Evolutionary conservation across 2,329 filamentous ascomycete genomes (phyloP).

Genomic region (Diaporthe eres): DNA sequence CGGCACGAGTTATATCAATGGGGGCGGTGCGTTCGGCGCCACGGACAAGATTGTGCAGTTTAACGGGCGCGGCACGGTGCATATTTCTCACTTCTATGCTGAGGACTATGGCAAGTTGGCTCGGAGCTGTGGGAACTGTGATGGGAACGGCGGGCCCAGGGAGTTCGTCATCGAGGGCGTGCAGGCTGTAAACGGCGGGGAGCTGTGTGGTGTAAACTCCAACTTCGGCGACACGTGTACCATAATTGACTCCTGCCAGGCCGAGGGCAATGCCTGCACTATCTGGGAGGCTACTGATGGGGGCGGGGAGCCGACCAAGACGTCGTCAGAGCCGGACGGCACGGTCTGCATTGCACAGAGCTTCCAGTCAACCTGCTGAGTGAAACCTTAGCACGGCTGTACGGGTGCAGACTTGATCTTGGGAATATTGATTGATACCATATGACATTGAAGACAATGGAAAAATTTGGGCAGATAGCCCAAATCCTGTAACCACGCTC

Average conservation of each 20-base stretch:
- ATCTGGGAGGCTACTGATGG: conserved; percentile 12
- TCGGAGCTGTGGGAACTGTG: conserved; percentile 64
- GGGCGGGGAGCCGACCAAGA: conserved; percentile 9
- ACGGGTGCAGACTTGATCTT: background rate
- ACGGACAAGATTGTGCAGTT: conserved; percentile 56
- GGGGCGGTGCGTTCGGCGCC: conserved; percentile 54
- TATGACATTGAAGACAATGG: background rate
- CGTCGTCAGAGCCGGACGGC: conserved; percentile 5
- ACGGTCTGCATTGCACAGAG: conserved; percentile 3
- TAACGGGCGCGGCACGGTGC: conserved; percentile 53
- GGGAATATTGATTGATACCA: background rate
- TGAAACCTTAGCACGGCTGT: background rate
- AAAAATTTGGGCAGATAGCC: background rate
- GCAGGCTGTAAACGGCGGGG: conserved; percentile 55
- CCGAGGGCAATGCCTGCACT: conserved; percentile 6
- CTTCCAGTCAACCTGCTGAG: conserved; percentile 7
- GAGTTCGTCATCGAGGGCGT: conserved; percentile 60
- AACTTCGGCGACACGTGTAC: conserved; percentile 59
- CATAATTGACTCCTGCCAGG: conserved; percentile 45
- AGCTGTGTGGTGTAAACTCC: conserved; percentile 61
- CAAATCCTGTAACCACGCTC: background rate
- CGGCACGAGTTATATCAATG: conserved; percentile 54
- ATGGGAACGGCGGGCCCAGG: conserved; percentile 53
- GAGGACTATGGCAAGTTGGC: conserved; percentile 61
- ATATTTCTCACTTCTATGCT: conserved; percentile 57